These are phyloP conservation scores for Alternaria gaisen DNA, from an alignment of 2,329 filamentous ascomycete genomes.

Conservation along the genomic window DNA sequence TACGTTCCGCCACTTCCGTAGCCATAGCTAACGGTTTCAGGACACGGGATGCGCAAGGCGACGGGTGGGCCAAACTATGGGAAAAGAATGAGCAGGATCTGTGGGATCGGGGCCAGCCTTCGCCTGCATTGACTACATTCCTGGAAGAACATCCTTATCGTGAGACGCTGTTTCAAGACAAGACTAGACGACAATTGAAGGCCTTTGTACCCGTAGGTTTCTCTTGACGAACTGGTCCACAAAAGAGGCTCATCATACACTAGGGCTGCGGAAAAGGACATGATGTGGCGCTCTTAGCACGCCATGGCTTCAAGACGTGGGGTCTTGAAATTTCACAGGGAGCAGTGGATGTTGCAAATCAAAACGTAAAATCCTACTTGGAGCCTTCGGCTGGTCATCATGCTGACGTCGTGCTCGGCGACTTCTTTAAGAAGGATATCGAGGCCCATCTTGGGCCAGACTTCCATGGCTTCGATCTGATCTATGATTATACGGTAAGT, in stretches of 20 bases:
- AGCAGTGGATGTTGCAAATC: slow-evolving; percentile 44
- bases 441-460: slow-evolving; percentile 48
- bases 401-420: slow-evolving; percentile 66
- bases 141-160: slow-evolving; percentile 22
- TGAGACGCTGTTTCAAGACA: slow-evolving; percentile 35
- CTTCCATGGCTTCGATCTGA: slow-evolving; percentile 61
- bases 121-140: slow-evolving; percentile 58
- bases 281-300: slow-evolving; percentile 76
- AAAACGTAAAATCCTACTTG: slow-evolving; percentile 23
- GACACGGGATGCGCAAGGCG: slow-evolving; percentile 21
- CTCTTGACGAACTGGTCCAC: neutral
- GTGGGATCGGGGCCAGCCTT: slow-evolving; percentile 64
- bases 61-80: slow-evolving; percentile 64
- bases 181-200: slow-evolving; percentile 53
- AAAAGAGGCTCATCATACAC: neutral
- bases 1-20: neutral
- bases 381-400: slow-evolving; percentile 4
- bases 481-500: slow-evolving; percentile 67
- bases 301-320: slow-evolving; percentile 76
- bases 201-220: slow-evolving; percentile 71
- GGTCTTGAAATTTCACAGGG: slow-evolving; percentile 72
- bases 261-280: slow-evolving; percentile 78
- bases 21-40: slow-evolving; percentile 13
- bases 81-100: slow-evolving; percentile 58
- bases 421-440: slow-evolving; percentile 71